Base-by-base conservation (phyloP, 495 filamentous ascomycete species). In the Neurospora cerealis region DNA sequence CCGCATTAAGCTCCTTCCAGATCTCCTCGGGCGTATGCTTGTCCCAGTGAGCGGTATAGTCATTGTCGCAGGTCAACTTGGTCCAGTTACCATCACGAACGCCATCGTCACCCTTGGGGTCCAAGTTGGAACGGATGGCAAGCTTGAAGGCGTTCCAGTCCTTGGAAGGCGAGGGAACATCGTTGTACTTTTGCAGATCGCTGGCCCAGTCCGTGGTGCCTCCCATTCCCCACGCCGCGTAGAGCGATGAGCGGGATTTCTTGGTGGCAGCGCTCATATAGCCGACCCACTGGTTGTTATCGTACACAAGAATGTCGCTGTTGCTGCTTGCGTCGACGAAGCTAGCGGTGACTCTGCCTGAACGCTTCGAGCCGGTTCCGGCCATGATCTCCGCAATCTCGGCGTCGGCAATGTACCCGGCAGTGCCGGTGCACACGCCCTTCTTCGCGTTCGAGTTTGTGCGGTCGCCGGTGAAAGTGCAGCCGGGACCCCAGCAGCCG, bases 1-100 rank as follows among this genome's bases (percentile, higher is more conserved):
- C 73, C 2, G 75, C 72, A 66, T 77, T 71, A 73, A 83, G 15
- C 66, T 5, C 19, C 32, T 70, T 34, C 81, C 78, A 83, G 4
- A 74, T 78, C 32, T 76, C 69, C 1, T 70, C 40, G 2, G 75
- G 69, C 0, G 70, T 46, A 36, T 71, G 71, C 10, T 73, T 5
- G 1, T 60, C n/a, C 8, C 60, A 24, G 66, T 60, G 7, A 2
- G 3, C 3, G 2, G 48, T 66, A 11, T 41, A 72, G 36, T 34
- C 69, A n/a, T 76, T 38, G 1, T 11, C 42, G 75, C 78, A 81
- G 21, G 62, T 69, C 15, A 81, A 41, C 5, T 46, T 44, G 37
- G 76, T 79, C 80, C 80, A 83, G 54, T 34, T 62, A 6, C 76
- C 74, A 19, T 42, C 62, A 0, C 72, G 70, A 5, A 40, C 15